phyloP scores from a whole-genome alignment of 2,329 filamentous ascomycete genomes.

The Blastomyces emzantsi region DNA sequence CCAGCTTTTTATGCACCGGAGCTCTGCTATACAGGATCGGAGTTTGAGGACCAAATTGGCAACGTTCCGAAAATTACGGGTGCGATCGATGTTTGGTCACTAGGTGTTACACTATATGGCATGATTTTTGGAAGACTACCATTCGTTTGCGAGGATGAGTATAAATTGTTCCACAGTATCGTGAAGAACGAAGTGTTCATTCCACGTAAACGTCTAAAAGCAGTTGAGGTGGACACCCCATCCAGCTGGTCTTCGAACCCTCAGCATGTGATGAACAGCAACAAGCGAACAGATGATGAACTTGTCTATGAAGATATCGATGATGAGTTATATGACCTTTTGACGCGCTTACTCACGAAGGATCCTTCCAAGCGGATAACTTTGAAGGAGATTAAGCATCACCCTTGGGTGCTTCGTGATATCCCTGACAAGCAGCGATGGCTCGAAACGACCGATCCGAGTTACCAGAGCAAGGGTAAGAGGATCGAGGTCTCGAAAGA shows the following conservation, averaged over 20 bases:
- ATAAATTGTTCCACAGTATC: slow-evolving; percentile 83
- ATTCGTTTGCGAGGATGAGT: slow-evolving; percentile 86
- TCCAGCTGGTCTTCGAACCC: slow-evolving; percentile 41
- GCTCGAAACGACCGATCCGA: slow-evolving; percentile 92
- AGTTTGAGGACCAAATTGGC: slow-evolving; percentile 47
- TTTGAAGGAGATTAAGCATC: slow-evolving; percentile 83
- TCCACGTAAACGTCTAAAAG: slow-evolving; percentile 69
- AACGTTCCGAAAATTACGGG: slow-evolving; percentile 65
- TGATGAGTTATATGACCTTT: slow-evolving; percentile 66
- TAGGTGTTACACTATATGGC: slow-evolving; percentile 93
- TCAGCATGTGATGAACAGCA: slow-evolving; percentile 47
- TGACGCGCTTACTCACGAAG: slow-evolving; percentile 73
- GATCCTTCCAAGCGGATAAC: slow-evolving; percentile 84
- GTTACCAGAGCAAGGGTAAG: slow-evolving; percentile 64
- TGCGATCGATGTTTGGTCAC: slow-evolving; percentile 94
- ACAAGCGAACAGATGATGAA: slow-evolving; percentile 67
- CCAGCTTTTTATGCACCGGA: slow-evolving; percentile 97
- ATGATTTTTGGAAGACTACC: slow-evolving; percentile 90
- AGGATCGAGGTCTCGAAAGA: slow-evolving; percentile 87
- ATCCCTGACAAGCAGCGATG: slow-evolving; percentile 66
- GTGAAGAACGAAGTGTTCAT: slow-evolving; percentile 90
- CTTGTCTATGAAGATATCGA: slow-evolving; percentile 80
- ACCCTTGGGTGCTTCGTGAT: slow-evolving; percentile 79
- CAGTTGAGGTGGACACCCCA: slow-evolving; percentile 45
- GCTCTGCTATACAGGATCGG: slow-evolving; percentile 78